Percentiles rank a stretch among this genome's conserved stretches.
These are phyloP conservation scores for Neofusicoccum ribis DNA, from an alignment of 2,329 filamentous ascomycete genomes.

Conservation along the genomic window DNA sequence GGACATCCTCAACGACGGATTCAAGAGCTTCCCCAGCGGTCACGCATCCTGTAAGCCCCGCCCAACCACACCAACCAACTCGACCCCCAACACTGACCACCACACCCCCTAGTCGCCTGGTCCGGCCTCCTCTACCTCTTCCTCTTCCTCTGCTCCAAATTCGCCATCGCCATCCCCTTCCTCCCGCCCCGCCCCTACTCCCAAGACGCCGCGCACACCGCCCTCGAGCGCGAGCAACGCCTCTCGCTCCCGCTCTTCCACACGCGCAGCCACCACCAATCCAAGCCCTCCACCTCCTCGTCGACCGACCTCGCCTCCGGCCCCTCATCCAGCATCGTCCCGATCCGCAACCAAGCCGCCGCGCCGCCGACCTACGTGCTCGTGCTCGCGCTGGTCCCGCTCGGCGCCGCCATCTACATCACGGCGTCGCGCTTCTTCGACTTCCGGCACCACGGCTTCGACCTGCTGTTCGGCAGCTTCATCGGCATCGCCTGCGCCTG, in stretches of 20 bases:
- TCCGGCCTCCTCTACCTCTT: constrained; percentile 82
- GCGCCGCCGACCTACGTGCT: constrained; percentile 81
- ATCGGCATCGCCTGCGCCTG: constrained; percentile 72
- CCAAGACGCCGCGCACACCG: constrained; percentile 51
- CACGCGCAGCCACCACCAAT: constrained; percentile 24
- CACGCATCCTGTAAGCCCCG: constrained; percentile 65
- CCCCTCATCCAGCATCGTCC: background rate
- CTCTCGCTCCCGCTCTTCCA: constrained; percentile 28
- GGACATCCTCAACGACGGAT: constrained; percentile 71
- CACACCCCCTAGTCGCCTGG: constrained; percentile 58
- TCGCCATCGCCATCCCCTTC: constrained; percentile 72
- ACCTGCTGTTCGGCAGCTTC: constrained; percentile 80
- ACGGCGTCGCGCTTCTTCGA: constrained; percentile 84
- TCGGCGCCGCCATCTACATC: constrained; percentile 76
- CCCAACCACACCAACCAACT: background rate
- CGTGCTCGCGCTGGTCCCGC: constrained; percentile 67
- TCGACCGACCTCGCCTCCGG: constrained; percentile 23
- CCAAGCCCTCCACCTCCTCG: constrained; percentile 24
- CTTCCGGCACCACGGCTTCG: constrained; percentile 88
- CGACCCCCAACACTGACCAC: background rate
- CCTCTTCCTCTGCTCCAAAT: constrained; percentile 83
- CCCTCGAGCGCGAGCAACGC: constrained; percentile 23
- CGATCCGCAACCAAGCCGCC: constrained; percentile 69
- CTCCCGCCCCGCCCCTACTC: constrained; percentile 54
- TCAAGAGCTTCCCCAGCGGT: constrained; percentile 79